Evolutionary conservation across 2,329 filamentous ascomycete genomes (phyloP), one percentile per base, ranked within the genome.

Genomic region (Bipolaris gigantea): DNA sequence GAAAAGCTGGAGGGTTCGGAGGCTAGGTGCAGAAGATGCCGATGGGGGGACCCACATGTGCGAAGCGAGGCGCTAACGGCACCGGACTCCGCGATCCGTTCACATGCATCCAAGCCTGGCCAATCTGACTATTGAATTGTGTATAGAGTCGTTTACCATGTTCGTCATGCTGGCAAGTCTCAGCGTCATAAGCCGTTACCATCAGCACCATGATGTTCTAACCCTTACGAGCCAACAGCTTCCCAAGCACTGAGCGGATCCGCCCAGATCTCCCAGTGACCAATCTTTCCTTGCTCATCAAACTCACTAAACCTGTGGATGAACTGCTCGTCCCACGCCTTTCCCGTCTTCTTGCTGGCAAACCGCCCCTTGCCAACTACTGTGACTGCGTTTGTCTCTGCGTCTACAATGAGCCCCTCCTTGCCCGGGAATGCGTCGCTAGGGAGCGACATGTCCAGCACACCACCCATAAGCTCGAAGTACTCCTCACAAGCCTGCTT

Each of bases 241-340:
- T 70, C 66, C 75, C 74, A 77, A 32, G 76, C 76, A 56, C 73
- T 76, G 51, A 77, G 58, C 11, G 73, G 74, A 68, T 78, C 76
- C 13, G 73, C 75, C 75, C 76, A 78, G 46, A 78, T 75, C 61
- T 78, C 75, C 74, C 75, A 77, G 59, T 73, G 67, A 25, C 74
- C 75, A 55, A 78, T 73, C 62, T 57, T 74, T 0, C 73, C 74
- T 16, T 72, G 56, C 6, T 62, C 61, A 61, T 78, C 73, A 55
- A 76, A 77, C 7, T 53, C 73, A 59, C 75, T 74, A 40, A 78
- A 67, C 43, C 71, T 57, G 60, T 77, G 75, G 11, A 77, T 72
- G 38, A 78, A 78, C 15, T 67, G 57, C 58, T 78, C 75, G 15
- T 75, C 64, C 75, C 75, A 77, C 5, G 57, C 60, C 56, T 69